Percentiles rank a stretch among this genome's conserved stretches.
These are phyloP conservation scores for Boletus patriciae DNA, from an alignment of 768 basidiomycete genomes.

Conservation along the genomic window DNA sequence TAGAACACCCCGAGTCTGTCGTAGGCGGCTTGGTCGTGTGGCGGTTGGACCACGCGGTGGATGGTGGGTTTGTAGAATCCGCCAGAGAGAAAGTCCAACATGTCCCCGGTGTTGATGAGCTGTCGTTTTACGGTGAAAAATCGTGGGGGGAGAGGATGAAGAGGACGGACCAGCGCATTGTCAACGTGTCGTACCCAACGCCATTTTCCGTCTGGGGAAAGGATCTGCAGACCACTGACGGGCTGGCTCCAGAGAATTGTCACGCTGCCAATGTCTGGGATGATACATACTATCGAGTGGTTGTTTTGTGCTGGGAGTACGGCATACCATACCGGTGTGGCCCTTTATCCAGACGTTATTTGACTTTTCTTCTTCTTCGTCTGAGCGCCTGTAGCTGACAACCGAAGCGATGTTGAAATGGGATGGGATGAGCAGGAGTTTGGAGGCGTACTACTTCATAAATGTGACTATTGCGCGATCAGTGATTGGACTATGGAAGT, in stretches of 20 bases:
- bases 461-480: slow-evolving; percentile 44
- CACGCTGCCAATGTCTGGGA: slow-evolving; percentile 53
- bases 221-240: slow-evolving; percentile 55
- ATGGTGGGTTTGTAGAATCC: slow-evolving; percentile 59
- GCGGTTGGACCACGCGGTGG: slow-evolving; percentile 61
- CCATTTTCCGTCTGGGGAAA: slow-evolving; percentile 53
- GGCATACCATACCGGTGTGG: slow-evolving; percentile 50
- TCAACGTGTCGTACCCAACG: slow-evolving; percentile 58
- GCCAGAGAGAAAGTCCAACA: slow-evolving; percentile 56
- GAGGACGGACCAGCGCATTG: slow-evolving; percentile 47
- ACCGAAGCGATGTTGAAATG: not conserved
- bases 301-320: not conserved
- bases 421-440: not conserved
- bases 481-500: not conserved
- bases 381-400: slow-evolving; percentile 47
- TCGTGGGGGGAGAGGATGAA: not conserved
- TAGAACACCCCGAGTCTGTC: slow-evolving; percentile 58
- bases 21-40: slow-evolving; percentile 46
- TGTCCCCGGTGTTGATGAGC: slow-evolving; percentile 62
- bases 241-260: slow-evolving; percentile 63
- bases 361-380: slow-evolving; percentile 49
- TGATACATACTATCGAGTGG: slow-evolving; percentile 45
- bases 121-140: slow-evolving; percentile 18
- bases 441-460: slow-evolving; percentile 57
- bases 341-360: slow-evolving; percentile 61